A percentile compares a stretch with the other conserved stretches of the same genome.
Evolutionary conservation across 1,284 basidiomycete genomes (phyloP).

Genomic region (Tylopilus sp.): DNA sequence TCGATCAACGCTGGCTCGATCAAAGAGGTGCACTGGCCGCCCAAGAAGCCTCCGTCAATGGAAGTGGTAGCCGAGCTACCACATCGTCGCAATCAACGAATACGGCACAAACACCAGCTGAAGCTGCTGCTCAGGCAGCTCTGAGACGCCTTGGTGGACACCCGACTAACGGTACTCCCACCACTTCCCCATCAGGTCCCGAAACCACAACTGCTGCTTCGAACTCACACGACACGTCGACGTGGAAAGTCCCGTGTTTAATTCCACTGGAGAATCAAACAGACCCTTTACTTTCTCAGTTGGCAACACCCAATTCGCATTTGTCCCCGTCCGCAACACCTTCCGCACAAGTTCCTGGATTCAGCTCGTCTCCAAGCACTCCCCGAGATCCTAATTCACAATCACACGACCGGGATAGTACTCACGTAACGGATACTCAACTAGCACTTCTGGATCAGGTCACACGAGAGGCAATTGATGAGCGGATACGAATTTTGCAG

Average conservation of each 20-base stretch:
- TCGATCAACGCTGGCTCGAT: constrained; percentile 46
- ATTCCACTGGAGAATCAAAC: constrained; percentile 62
- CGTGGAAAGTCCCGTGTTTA: constrained; percentile 55
- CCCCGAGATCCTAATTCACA: constrained; percentile 1
- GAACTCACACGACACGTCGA: constrained; percentile 18
- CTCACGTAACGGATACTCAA: constrained; percentile 66
- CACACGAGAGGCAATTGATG: constrained; percentile 85
- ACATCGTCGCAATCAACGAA: constrained; percentile 23
- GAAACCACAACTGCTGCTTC: constrained; percentile 19
- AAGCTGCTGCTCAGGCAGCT: constrained; percentile 59
- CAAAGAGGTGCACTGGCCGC: constrained; percentile 14
- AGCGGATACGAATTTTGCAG: constrained; percentile 81
- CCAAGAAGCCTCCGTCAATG: constrained; percentile 17
- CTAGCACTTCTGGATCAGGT: constrained; percentile 68
- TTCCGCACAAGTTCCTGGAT: constrained; percentile 1
- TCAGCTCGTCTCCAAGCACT: background rate
- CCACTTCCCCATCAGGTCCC: constrained; percentile 8
- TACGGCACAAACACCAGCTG: constrained; percentile 45
- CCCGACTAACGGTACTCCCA: constrained; percentile 8
- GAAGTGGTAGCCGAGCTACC: constrained; percentile 13
- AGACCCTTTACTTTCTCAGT: constrained; percentile 16
- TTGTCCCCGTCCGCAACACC: constrained; percentile 1
- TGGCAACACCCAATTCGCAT: constrained; percentile 4
- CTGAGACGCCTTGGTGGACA: constrained; percentile 47
- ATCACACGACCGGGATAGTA: constrained; percentile 38